phyloP scores from a whole-genome alignment of 441 rosid species.

The Euphorbia schlechtendalii region DNA sequence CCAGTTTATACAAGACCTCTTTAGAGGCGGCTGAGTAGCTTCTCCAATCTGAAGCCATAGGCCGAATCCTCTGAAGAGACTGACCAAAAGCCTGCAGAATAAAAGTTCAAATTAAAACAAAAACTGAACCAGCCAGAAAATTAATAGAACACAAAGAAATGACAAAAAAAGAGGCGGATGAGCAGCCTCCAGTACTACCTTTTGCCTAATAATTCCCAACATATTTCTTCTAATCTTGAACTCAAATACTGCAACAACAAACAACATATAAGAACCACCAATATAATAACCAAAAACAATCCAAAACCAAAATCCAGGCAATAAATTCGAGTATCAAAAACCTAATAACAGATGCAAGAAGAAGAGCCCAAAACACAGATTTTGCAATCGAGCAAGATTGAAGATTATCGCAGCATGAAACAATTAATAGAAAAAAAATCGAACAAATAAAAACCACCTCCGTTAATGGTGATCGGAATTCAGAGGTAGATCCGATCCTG shows the following conservation, averaged over 20 bases:
- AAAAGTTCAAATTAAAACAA: not conserved
- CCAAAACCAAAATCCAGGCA: not conserved
- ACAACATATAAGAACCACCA: not conserved
- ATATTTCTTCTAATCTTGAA: slow-evolving; percentile 24
- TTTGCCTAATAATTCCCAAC: slow-evolving; percentile 47
- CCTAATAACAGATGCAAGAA: not conserved
- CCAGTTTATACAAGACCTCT: slow-evolving; percentile 25
- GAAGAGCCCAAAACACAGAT: not conserved
- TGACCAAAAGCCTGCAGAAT: slow-evolving; percentile 22
- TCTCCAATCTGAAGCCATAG: slow-evolving; percentile 28
- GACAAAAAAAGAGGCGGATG: slow-evolving; percentile 24
- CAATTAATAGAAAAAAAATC: not conserved
- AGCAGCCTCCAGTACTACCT: slow-evolving; percentile 26
- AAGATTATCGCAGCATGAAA: not conserved
- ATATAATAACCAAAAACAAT: not conserved
- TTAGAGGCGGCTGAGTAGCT: slow-evolving; percentile 45
- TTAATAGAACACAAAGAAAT: not conserved
- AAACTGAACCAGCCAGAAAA: not conserved
- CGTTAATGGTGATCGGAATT: not conserved
- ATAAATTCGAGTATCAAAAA: not conserved
- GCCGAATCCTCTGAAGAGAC: slow-evolving; percentile 28
- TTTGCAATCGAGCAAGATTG: not conserved
- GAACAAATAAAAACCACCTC: not conserved
- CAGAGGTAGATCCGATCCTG: slow-evolving; percentile 2
- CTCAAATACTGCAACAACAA: slow-evolving; percentile 16